Conservation (phyloP, 2,329 filamentous ascomycete species). For the Clonostachys sp. region DNA sequence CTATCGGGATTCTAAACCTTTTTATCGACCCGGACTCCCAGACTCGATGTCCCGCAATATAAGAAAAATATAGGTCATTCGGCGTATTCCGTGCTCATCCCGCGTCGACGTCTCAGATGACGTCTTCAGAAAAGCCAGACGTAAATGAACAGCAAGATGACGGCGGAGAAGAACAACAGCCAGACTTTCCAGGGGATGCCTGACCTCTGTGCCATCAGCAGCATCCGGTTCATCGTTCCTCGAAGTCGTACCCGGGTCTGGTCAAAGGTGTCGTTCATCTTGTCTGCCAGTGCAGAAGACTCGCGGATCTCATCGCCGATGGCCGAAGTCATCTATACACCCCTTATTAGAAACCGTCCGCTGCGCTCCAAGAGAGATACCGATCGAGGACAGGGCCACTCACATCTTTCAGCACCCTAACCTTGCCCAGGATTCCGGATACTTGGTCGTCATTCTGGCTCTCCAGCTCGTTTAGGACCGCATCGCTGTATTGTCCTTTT, state of each 20-base stretch:
- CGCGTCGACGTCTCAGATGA: neutral
- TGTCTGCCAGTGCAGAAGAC: conserved; percentile 80
- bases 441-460: conserved; percentile 92
- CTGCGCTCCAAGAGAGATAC: neutral
- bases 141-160: conserved; percentile 81
- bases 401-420: conserved; percentile 84
- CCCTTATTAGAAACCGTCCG: neutral
- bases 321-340: conserved; percentile 73
- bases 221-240: conserved; percentile 96
- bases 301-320: conserved; percentile 96
- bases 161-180: conserved; percentile 81
- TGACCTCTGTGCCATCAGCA: conserved; percentile 89
- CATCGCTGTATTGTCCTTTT: conserved; percentile 88
- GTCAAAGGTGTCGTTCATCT: conserved; percentile 95
- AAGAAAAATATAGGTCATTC: neutral
- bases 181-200: conserved; percentile 96
- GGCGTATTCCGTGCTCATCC: neutral
- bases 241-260: conserved; percentile 73
- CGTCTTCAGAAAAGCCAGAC: conserved; percentile 76
- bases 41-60: too few species aligned
- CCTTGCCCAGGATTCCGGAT: conserved; percentile 86
- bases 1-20: too few species aligned
- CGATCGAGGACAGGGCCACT: conserved; percentile 24
- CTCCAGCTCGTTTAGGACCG: conserved; percentile 88
- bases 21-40: neutral